phyloP scores from a whole-genome alignment of 257 asterid species.

The Schizonepeta tenuifolia region DNA sequence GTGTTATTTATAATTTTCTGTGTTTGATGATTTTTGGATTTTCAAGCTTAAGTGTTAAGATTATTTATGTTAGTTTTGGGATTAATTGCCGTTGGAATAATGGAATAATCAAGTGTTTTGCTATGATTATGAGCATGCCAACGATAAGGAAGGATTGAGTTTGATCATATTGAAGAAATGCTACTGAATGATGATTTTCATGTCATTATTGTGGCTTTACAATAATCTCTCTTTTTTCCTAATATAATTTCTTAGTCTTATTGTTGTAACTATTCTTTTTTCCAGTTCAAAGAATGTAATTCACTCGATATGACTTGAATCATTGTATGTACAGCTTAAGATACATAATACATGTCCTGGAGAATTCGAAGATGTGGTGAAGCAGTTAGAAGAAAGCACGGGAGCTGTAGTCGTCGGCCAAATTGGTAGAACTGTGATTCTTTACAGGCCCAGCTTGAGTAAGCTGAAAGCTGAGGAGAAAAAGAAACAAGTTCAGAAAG shows the following conservation, averaged over 20 bases:
- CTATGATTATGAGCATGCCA: not conserved
- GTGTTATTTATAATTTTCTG: not conserved
- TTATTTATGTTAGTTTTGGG: not conserved
- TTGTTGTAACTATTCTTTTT: not conserved
- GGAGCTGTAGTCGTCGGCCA: conserved; percentile 73
- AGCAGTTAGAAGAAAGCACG: conserved; percentile 68
- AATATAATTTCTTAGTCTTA: not conserved
- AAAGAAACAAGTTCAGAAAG: conserved; percentile 53
- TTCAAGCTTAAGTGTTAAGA: not conserved
- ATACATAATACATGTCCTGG: conserved; percentile 79
- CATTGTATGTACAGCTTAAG: conserved; percentile 57
- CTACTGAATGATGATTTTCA: not conserved
- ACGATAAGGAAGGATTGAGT: conserved; percentile 7
- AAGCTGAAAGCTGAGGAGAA: conserved; percentile 86
- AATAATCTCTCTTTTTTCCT: not conserved
- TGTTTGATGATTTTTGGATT: not conserved
- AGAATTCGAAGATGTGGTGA: conserved; percentile 74
- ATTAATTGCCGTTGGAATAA: not conserved
- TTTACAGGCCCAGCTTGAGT: conserved; percentile 83
- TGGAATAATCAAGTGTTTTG: not conserved
- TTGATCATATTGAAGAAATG: not conserved
- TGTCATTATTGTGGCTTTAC: not conserved
- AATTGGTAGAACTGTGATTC: conserved; percentile 91
- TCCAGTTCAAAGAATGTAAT: not conserved
- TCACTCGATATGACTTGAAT: not conserved